phyloP scores from a whole-genome alignment of 2,329 filamentous ascomycete genomes.

The Coleophoma cylindrospora region DNA sequence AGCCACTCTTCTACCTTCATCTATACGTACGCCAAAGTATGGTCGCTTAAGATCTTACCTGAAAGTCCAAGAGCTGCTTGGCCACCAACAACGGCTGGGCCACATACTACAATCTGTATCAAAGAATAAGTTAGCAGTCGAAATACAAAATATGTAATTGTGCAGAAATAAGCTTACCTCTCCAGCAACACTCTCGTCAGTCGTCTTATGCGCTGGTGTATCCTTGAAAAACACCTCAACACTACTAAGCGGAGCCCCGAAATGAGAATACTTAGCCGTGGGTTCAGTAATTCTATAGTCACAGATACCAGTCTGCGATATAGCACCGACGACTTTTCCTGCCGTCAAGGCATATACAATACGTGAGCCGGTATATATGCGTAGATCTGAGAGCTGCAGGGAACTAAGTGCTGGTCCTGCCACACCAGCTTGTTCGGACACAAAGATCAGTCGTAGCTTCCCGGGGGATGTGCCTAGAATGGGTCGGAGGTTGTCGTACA shows the following conservation, averaged over 20 bases:
- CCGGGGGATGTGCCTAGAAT: slow-evolving; percentile 57
- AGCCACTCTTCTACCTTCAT: not conserved
- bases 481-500: slow-evolving; percentile 56
- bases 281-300: slow-evolving; percentile 65
- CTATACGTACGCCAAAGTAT: slow-evolving; percentile 52
- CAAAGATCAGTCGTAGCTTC: slow-evolving; percentile 76
- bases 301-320: slow-evolving; percentile 82
- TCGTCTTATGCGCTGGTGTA: slow-evolving; percentile 53
- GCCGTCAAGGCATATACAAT: slow-evolving; percentile 83
- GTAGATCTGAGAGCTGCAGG: slow-evolving; percentile 70
- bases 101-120: slow-evolving; percentile 61
- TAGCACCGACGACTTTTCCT: slow-evolving; percentile 77
- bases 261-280: slow-evolving; percentile 51
- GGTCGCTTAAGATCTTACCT: slow-evolving; percentile 65
- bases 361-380: slow-evolving; percentile 74
- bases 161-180: slow-evolving; percentile 44
- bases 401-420: slow-evolving; percentile 61
- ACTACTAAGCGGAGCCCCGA: slow-evolving; percentile 75
- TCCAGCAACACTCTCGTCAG: slow-evolving; percentile 56
- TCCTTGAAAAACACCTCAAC: slow-evolving; percentile 74
- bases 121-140: too few relatives aligned
- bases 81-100: slow-evolving; percentile 67
- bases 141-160: too few relatives aligned
- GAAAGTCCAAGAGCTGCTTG: slow-evolving; percentile 59
- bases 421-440: slow-evolving; percentile 66